Conservation (phyloP, 2,329 filamentous ascomycete genomes). For the Claviceps pusilla region DNA sequence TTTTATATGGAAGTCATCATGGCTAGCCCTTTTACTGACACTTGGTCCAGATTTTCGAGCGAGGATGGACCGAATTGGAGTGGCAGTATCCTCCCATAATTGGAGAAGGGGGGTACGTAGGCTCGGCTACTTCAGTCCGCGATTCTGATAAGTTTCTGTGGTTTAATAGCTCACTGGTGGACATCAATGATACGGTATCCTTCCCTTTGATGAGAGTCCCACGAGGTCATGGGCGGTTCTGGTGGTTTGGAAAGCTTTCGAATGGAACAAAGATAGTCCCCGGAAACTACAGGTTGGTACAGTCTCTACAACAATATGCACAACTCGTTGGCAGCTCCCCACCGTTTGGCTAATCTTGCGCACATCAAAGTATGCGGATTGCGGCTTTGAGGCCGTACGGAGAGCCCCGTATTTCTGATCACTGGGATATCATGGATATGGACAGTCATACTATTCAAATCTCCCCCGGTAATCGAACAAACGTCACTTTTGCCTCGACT, state of each 20-base stretch:
- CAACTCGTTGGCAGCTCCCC: not conserved
- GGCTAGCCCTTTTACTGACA: not conserved
- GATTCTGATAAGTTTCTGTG: conserved; percentile 1
- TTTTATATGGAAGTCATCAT: not conserved
- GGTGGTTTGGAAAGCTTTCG: conserved; percentile 28
- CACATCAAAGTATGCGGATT: conserved; percentile 22
- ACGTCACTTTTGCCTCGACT: conserved; percentile 8
- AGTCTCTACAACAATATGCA: not conserved
- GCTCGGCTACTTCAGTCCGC: conserved; percentile 22
- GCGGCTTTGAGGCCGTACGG: conserved; percentile 27
- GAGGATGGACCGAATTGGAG: conserved; percentile 21
- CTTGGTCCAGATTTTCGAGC: conserved; percentile 21
- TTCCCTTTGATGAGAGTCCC: conserved; percentile 22
- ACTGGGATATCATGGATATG: conserved; percentile 25
- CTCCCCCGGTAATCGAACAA: conserved; percentile 16
- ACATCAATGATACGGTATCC: conserved; percentile 23
- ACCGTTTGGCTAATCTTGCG: not conserved
- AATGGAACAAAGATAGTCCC: conserved; percentile 25
- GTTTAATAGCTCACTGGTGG: conserved; percentile 2
- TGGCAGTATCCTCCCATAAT: conserved; percentile 28
- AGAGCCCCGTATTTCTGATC: conserved; percentile 23
- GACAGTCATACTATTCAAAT: conserved; percentile 18
- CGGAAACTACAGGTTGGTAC: conserved; percentile 24
- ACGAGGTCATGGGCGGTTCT: conserved; percentile 20
- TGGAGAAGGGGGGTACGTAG: conserved; percentile 26